Percentiles rank a stretch among this genome's conserved stretches.
Conservation (phyloP, 169 alveolate species). For the Cryptosporidium canis region DNA sequence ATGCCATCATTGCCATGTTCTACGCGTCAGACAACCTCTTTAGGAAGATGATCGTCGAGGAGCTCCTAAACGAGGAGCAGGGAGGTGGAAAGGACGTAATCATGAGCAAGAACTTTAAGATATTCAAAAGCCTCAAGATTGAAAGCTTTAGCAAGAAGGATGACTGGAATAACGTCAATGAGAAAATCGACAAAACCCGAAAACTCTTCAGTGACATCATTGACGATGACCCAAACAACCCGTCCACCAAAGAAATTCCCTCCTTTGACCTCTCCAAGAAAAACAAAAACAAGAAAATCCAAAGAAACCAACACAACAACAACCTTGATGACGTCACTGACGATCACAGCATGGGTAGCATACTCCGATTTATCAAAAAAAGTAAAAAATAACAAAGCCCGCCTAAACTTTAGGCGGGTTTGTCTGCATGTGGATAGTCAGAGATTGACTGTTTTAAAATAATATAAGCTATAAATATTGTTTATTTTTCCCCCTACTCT, state of each 20-base stretch:
- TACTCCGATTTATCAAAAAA: conserved; percentile 12
- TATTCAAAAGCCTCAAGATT: conserved; percentile 42
- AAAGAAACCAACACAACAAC: background rate
- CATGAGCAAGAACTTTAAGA: conserved; percentile 19
- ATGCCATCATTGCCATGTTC: conserved; percentile 58
- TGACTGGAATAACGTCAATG: conserved; percentile 18
- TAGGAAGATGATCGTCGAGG: conserved; percentile 36
- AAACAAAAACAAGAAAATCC: background rate
- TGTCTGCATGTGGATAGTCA: background rate
- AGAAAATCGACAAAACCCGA: conserved; percentile 32
- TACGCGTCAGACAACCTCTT: conserved; percentile 51
- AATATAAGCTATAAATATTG: background rate
- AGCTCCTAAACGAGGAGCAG: conserved; percentile 38
- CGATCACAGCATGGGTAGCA: conserved; percentile 16
- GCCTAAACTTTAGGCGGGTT: background rate
- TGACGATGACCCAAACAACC: background rate
- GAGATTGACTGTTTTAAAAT: background rate
- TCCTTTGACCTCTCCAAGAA: background rate
- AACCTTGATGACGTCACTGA: background rate
- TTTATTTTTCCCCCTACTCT: no score
- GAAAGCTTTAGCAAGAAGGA: conserved; percentile 18
- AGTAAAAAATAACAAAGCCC: background rate
- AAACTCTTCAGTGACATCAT: conserved; percentile 33
- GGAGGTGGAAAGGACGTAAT: conserved; percentile 60
- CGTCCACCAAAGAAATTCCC: background rate